These are phyloP conservation scores for Globisporangium iwayamae DNA, from an alignment of 352 stramenopile genomes.

Conservation along the genomic window DNA sequence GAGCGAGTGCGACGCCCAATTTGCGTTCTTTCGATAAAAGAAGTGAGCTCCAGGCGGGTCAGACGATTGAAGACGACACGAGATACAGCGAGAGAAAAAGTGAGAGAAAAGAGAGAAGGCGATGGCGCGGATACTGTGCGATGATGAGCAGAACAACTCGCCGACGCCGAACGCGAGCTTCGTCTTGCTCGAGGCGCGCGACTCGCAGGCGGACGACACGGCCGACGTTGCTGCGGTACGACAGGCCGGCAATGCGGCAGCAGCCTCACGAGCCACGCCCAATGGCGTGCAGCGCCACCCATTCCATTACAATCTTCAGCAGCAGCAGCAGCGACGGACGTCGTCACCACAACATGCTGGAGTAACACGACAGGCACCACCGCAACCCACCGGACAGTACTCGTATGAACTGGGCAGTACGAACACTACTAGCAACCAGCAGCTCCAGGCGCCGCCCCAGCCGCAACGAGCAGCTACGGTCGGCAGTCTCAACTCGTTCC, in stretches of 20 bases:
- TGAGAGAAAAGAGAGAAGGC: background rate
- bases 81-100: background rate
- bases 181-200: conserved; percentile 50
- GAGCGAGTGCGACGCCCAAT: too few species aligned
- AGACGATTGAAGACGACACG: too few species aligned
- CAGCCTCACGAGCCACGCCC: background rate
- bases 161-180: conserved; percentile 59
- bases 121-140: conserved; percentile 10
- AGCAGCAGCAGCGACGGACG: conserved; percentile 8
- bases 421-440: conserved; percentile 10
- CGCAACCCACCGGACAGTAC: background rate
- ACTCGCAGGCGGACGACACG: conserved; percentile 17
- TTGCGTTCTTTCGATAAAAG: too few species aligned
- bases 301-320: conserved; percentile 5
- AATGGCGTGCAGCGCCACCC: conserved; percentile 4
- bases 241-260: background rate
- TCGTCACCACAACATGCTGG: background rate
- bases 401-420: conserved; percentile 16
- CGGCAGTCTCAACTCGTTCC: conserved; percentile 13
- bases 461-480: conserved; percentile 13
- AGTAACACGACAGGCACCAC: background rate
- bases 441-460: conserved; percentile 16
- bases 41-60: too few species aligned
- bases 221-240: background rate
- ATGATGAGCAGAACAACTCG: conserved; percentile 18